phyloP scores from a whole-genome alignment of 805 yeast genomes.

The Candida maltosa region DNA sequence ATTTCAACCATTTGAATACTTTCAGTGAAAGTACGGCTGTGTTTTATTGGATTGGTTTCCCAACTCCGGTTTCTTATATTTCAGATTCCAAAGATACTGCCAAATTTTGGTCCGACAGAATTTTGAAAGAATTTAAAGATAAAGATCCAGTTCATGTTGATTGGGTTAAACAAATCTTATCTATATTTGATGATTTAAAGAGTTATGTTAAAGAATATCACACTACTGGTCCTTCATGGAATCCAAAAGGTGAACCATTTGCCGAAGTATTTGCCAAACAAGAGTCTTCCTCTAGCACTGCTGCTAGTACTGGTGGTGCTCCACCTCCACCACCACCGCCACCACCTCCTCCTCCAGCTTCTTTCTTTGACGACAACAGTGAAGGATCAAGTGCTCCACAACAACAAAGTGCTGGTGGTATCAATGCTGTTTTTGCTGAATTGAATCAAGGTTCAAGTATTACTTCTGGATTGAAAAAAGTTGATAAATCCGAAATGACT shows the following conservation, averaged over 20 bases:
- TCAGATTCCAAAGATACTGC: constrained; percentile 88
- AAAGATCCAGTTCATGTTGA: constrained; percentile 64
- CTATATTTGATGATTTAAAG: constrained; percentile 66
- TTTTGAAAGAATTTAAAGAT: constrained; percentile 79
- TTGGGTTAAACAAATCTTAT: constrained; percentile 73
- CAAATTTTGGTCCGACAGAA: constrained; percentile 90
- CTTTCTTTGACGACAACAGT: constrained; percentile 48
- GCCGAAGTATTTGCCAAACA: constrained; percentile 38
- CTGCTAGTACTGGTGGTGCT: constrained; percentile 33
- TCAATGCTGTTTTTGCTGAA: constrained; percentile 89
- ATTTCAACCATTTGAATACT: constrained; percentile 71
- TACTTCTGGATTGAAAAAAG: constrained; percentile 85
- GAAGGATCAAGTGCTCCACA: not conserved
- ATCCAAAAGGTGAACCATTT: constrained; percentile 54
- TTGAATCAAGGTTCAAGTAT: constrained; percentile 81
- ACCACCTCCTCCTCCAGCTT: constrained; percentile 88
- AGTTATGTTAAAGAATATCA: constrained; percentile 74
- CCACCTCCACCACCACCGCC: constrained; percentile 77
- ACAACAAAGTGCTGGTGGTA: constrained; percentile 41
- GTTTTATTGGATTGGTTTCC: constrained; percentile 83
- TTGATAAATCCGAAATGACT: constrained; percentile 90
- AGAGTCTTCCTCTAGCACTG: constrained; percentile 13
- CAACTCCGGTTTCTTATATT: constrained; percentile 71
- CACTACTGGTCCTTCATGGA: constrained; percentile 84
- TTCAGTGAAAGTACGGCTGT: constrained; percentile 88